Evolutionary conservation across 768 basidiomycete species (phyloP).

Genomic region (Tulasnella sp.): DNA sequence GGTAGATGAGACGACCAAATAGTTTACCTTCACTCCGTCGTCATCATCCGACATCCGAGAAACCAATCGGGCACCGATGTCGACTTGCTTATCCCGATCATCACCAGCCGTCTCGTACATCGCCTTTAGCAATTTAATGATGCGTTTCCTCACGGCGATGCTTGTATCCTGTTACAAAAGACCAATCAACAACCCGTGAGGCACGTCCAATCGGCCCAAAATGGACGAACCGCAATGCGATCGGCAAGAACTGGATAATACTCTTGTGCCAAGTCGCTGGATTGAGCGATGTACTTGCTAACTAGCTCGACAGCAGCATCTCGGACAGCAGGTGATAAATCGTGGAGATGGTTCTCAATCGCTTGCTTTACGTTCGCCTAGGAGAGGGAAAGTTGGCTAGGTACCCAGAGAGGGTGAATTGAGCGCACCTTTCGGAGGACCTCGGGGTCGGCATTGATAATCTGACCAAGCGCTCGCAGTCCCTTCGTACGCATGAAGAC

Average conservation of each 20-base stretch:
- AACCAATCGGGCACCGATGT: conserved; percentile 76
- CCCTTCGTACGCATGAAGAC: conserved; percentile 96
- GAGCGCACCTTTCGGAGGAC: conserved; percentile 61
- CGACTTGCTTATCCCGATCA: conserved; percentile 52
- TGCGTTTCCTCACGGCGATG: conserved; percentile 85
- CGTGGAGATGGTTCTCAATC: conserved; percentile 83
- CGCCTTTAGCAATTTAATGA: conserved; percentile 85
- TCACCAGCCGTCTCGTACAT: conserved; percentile 59
- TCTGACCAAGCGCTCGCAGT: conserved; percentile 76
- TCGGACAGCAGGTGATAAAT: conserved; percentile 88
- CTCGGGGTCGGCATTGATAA: conserved; percentile 80
- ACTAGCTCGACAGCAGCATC: conserved; percentile 96
- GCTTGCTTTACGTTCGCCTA: conserved; percentile 73
- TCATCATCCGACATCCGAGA: conserved; percentile 87
- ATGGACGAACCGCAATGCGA: conserved; percentile 68
- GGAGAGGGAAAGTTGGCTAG: neutral
- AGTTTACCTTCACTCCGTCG: conserved; percentile 67
- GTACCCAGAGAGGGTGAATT: neutral
- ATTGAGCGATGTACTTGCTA: conserved; percentile 92
- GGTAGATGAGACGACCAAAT: neutral
- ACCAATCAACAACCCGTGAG: neutral
- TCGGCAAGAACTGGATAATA: conserved; percentile 86
- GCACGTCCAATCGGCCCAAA: neutral
- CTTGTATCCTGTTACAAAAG: conserved; percentile 69
- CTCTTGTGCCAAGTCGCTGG: conserved; percentile 76